Conservation (phyloP, 225 moss, liverwort and hornwort species). For the Sphagnum tenellum region DNA sequence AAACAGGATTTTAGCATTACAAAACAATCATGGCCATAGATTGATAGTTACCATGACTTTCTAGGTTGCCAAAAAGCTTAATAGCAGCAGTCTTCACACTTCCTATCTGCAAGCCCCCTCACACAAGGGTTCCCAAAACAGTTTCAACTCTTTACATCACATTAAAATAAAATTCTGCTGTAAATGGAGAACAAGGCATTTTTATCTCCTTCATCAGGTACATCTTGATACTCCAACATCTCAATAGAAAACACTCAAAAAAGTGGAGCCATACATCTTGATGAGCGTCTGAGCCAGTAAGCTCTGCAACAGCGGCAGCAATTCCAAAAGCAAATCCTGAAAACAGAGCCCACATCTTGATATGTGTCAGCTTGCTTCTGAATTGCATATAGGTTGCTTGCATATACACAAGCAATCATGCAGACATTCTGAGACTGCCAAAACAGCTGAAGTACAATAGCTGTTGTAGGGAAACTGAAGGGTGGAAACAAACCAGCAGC, state of each 20-base stretch:
- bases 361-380: not conserved
- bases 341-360: not conserved
- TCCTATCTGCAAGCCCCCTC: constrained; percentile 7
- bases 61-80: constrained; percentile 28
- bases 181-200: too few relatives aligned
- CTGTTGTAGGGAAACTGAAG: not conserved
- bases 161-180: not conserved
- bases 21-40: not conserved
- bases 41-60: constrained; percentile 16
- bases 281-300: constrained; percentile 16
- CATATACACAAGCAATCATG: not conserved
- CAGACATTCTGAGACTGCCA: not conserved
- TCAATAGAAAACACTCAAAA: constrained; percentile 6
- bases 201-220: too few relatives aligned
- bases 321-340: constrained; percentile 29
- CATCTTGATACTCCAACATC: not conserved
- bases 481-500: constrained; percentile 20
- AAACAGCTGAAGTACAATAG: not conserved
- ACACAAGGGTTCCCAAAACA: too few relatives aligned
- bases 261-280: not conserved
- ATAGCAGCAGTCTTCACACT: constrained; percentile 16
- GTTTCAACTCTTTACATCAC: too few relatives aligned
- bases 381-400: too few relatives aligned
- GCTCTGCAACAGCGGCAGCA: constrained; percentile 30
- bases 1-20: not conserved